Base-by-base conservation (phyloP, 2,329 filamentous ascomycete genomes). In the Myriosclerotinia scirpicola region DNA sequence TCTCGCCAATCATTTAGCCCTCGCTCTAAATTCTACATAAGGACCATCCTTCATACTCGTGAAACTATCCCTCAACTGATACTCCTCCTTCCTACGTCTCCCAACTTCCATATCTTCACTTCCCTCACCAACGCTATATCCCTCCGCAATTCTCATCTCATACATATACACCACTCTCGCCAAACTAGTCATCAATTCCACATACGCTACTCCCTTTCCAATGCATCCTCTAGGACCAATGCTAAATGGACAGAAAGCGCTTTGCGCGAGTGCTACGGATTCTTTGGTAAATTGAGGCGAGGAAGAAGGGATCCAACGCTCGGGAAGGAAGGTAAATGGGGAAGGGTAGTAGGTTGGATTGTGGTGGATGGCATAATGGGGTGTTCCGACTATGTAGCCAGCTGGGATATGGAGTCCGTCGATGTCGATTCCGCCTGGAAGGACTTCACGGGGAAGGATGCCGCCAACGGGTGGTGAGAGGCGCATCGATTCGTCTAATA, bases 1-100 rank as follows among this genome's bases (percentile, higher is more conserved):
- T 40, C 38, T 34, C 22, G 14, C 1, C 30, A 34, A 34, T 34
- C 14, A 63, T 12, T 12, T 56, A 17, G 14, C 40, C 20, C 61
- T 64, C 70, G 69, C 79, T 72, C 79, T 75, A 73, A 89, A 89
- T 78, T 91, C 85, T 66, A 92, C 80, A 78, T 90, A 81, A 0
- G 88, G 87, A 0, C 90, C 90, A 73, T 90, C 83, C 80, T 92
- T 93, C 72, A 84, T 80, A 72, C 88, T 90, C 42, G 90, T 91
- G 77, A 93, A 92, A 22, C 85, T 88, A 75, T 93, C 90, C 62
- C 83, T 78, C 66, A 92, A 79, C 80, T 91, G 89, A 76, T 88
- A 91, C 80, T 92, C 90, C 1, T 74, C 79, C 22, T 74, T 75
- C 56, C 83, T 80, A 65, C 87, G 81, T 55, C 87, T 80, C 0